These are phyloP conservation scores for Smittium culicis DNA, from an alignment of 371 early-diverging fungal species.

Conservation along the genomic window DNA sequence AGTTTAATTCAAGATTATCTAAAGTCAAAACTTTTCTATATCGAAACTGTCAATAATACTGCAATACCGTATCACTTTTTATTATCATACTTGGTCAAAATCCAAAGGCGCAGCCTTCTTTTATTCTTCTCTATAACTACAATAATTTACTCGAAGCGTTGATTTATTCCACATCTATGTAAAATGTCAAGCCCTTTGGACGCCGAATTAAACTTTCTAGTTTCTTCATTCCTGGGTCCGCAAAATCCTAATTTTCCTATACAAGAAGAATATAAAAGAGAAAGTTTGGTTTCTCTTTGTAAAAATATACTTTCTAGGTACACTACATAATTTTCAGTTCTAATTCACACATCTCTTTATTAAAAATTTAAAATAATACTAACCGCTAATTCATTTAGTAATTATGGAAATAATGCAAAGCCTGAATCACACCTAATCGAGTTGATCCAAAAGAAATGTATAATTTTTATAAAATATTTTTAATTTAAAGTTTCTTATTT, in stretches of 20 bases:
- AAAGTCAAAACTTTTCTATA: no score
- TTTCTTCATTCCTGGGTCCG: not conserved
- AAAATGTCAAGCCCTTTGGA: conserved; percentile 4
- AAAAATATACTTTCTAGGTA: conserved; percentile 10
- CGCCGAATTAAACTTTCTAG: conserved; percentile 2
- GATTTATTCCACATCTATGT: no score
- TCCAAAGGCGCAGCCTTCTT: no score
- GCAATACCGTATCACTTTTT: no score
- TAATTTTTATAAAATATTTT: not conserved
- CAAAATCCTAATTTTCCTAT: conserved; percentile 3
- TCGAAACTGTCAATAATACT: no score
- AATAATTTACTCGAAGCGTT: no score
- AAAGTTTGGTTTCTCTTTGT: conserved; percentile 1
- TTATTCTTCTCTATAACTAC: no score
- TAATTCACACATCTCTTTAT: no score
- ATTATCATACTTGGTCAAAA: no score
- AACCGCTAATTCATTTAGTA: not conserved
- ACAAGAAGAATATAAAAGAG: not conserved
- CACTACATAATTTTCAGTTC: no score
- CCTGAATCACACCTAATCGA: conserved; percentile 2
- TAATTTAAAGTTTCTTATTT: not conserved
- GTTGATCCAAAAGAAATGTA: conserved; percentile 11
- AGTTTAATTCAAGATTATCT: no score
- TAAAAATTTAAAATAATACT: no score
- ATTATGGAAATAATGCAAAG: not conserved